Base-by-base conservation (phyloP, 768 basidiomycete genomes). In the Termitomyces sp. region DNA sequence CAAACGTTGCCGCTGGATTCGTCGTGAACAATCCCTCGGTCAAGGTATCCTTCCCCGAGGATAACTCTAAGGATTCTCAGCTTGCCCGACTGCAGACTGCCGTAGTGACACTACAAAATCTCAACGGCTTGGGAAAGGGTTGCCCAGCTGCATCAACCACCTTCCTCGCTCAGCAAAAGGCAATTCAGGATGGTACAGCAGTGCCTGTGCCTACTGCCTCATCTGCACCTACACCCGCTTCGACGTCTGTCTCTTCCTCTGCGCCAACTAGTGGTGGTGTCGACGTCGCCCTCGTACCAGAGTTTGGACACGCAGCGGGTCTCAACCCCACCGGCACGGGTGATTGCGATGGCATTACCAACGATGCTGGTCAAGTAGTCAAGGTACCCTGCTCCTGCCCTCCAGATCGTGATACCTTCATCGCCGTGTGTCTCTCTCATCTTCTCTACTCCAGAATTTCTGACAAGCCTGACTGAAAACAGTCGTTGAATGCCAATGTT, bases 371-470 rank as follows among this genome's bases (percentile, higher is more conserved):
- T 6, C 69, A 79, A 48, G 75, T 80, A 10, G 75, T 87, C 64
- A 78, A 80, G 63, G 74, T 89, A 28, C 87, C 88, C 17, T 89
- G 88, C 69, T 64, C 75, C 30, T 88, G 87, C 66, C 85, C 86
- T 37, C 87, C 87, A 8, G 71, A 76, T 54, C 75, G 78, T 53
- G 68, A 70, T 15, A 68, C 70, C 14, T 87, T 84, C 68, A 75
- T 85, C 59, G 41, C 71, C 23, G 84, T 84, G 59, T 42, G 67
- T 57, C 15, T 41, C 14, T 17, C 1, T 23, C 15, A 37, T 17
- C 21, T 14, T 31, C 11, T 19, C 37, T 26, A 12, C 33, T 17
- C 17, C 12, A 26, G 26, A 17, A 38, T 23, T 2, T 21, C 26
- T 50, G 49, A 19, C 57, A 9, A 58, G 49, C 45, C 50, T 1